These are phyloP conservation scores for Vigna radiata DNA, from an alignment of 306 rosid genomes.

Conservation along the genomic window DNA sequence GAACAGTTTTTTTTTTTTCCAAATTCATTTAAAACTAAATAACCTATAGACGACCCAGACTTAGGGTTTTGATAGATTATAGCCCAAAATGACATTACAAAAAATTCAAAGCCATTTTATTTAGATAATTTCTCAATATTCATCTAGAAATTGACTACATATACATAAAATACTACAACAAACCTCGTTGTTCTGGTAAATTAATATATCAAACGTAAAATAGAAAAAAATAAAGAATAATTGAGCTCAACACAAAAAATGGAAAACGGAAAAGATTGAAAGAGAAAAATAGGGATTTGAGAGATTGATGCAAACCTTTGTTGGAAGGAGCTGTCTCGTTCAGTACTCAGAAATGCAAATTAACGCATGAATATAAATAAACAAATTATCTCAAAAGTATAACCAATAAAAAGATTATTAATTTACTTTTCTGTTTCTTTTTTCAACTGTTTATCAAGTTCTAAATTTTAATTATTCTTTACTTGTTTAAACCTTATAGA, in stretches of 20 bases:
- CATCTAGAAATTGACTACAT: background rate
- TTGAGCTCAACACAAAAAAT: background rate
- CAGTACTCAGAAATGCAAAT: constrained; percentile 9
- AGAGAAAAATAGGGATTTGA: constrained; percentile 4
- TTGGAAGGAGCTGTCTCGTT: constrained; percentile 32
- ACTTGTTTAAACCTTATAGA: no score
- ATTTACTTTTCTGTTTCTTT: no score
- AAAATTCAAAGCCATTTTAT: background rate
- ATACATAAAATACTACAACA: background rate
- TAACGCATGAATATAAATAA: constrained; percentile 8
- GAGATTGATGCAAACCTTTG: constrained; percentile 35
- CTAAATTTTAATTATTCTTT: no score
- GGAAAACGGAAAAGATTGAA: background rate
- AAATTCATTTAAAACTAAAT: constrained; percentile 8
- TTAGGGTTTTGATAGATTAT: constrained; percentile 39
- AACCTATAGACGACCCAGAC: constrained; percentile 9
- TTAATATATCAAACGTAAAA: background rate
- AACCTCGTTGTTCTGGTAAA: background rate
- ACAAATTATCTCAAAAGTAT: background rate
- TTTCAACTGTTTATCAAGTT: no score
- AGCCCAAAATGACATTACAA: background rate
- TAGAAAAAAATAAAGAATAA: background rate
- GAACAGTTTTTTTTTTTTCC: background rate
- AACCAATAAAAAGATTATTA: no score
- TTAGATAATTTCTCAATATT: background rate